phyloP scores from a whole-genome alignment of 2,329 filamentous ascomycete species.

The Tolypocladium paradoxum region DNA sequence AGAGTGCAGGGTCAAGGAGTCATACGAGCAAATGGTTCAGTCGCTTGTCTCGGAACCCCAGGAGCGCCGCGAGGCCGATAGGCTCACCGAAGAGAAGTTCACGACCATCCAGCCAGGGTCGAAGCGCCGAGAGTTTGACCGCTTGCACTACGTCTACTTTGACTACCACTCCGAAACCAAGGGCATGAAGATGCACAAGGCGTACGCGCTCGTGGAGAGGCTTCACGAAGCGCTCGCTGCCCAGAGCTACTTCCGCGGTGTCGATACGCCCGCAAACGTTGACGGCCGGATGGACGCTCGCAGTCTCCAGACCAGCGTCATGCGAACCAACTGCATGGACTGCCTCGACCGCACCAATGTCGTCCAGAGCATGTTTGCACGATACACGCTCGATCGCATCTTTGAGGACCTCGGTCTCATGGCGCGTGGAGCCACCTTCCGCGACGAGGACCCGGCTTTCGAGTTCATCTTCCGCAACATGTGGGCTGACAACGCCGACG shows the following conservation, averaged over 20 bases:
- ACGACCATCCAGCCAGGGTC: constrained; percentile 59
- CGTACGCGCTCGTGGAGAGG: constrained; percentile 74
- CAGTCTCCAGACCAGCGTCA: constrained; percentile 74
- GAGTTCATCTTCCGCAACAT: constrained; percentile 91
- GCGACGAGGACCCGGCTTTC: constrained; percentile 66
- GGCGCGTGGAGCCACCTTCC: constrained; percentile 63
- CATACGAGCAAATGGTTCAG: constrained; percentile 85
- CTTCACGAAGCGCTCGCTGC: constrained; percentile 64
- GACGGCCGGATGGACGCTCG: constrained; percentile 69
- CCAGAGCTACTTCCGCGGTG: constrained; percentile 86
- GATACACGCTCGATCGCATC: constrained; percentile 81
- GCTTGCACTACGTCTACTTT: constrained; percentile 93
- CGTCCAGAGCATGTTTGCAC: constrained; percentile 91
- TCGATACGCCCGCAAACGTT: constrained; percentile 66
- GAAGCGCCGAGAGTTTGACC: constrained; percentile 57
- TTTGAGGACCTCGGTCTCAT: constrained; percentile 77
- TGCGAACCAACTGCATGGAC: constrained; percentile 98
- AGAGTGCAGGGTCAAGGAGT: constrained; percentile 79
- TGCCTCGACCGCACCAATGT: constrained; percentile 97
- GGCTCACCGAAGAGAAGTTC: constrained; percentile 66
- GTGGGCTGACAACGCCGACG: constrained; percentile 97
- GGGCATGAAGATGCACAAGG: constrained; percentile 85
- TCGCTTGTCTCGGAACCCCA: constrained; percentile 58
- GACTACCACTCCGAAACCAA: constrained; percentile 98
- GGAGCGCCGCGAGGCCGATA: constrained; percentile 55